Percentiles rank a stretch among this genome's conserved stretches.
phyloP scores from a whole-genome alignment of 768 basidiomycete species.

The Rhodotorula diobovata region DNA sequence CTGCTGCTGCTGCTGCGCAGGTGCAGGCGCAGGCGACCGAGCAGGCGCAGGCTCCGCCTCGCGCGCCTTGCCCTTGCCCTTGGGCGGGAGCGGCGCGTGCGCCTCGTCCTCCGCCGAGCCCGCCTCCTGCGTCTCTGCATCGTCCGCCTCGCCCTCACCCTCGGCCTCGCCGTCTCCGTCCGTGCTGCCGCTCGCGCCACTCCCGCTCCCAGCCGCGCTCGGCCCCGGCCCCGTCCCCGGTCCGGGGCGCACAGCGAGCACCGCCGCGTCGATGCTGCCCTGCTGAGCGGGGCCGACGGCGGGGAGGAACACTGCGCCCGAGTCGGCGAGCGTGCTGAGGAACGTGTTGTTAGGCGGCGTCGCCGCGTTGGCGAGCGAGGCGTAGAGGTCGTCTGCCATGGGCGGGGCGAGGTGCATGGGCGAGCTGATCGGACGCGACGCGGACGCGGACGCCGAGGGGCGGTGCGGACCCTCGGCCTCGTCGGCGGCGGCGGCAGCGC shows the following conservation, averaged over 20 bases:
- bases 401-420: conserved; percentile 17
- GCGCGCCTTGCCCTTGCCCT: conserved; percentile 1
- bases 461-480: too few relatives aligned
- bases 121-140: not conserved
- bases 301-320: not conserved
- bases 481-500: not conserved
- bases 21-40: not conserved
- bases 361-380: conserved; percentile 40
- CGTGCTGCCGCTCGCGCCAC: not conserved
- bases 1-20: not conserved
- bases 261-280: not conserved
- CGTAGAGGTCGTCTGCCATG: conserved; percentile 11
- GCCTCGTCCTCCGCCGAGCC: not conserved
- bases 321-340: conserved; percentile 47
- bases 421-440: not conserved
- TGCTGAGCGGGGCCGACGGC: not conserved
- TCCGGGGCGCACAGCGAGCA: not conserved
- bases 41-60: not conserved
- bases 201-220: not conserved
- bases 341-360: conserved; percentile 50
- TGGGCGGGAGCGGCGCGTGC: too few relatives aligned
- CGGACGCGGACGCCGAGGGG: not conserved
- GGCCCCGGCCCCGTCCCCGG: not conserved
- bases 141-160: not conserved
- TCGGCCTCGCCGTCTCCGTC: not conserved